phyloP scores from a whole-genome alignment of 176 grass and related monocot genomes.

The Carex myosuroides region DNA sequence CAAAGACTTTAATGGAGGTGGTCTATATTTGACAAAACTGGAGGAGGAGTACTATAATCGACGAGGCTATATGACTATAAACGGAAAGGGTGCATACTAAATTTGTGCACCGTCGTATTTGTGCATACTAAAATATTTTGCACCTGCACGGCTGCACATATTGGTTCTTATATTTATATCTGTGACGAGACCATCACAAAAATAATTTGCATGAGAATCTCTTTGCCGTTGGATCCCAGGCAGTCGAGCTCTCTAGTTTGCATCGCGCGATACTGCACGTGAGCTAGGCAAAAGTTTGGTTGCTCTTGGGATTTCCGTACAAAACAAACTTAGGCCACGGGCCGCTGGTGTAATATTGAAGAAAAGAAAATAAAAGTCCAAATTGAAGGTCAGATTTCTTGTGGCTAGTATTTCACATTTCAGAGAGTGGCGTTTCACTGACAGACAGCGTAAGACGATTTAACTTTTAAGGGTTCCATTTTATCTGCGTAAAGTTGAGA shows the following conservation, averaged over 20 bases:
- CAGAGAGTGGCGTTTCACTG: not conserved
- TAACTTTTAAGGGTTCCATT: not conserved
- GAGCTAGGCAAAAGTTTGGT: not conserved
- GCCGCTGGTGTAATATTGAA: no score
- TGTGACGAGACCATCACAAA: not conserved
- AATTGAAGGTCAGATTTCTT: not conserved
- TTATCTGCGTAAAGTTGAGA: not conserved
- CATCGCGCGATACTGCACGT: not conserved
- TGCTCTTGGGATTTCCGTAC: not conserved
- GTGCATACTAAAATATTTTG: not conserved
- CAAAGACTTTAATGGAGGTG: not conserved
- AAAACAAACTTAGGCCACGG: not conserved
- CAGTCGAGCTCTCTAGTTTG: not conserved
- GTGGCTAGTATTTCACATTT: not conserved
- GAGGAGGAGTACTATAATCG: not conserved
- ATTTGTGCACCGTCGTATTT: not conserved
- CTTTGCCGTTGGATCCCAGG: not conserved
- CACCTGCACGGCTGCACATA: not conserved
- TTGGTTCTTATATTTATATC: not conserved
- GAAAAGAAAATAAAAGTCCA: not conserved
- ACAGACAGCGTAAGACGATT: not conserved
- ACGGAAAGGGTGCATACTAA: not conserved
- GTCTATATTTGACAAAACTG: not conserved
- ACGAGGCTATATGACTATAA: not conserved
- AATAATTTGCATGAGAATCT: not conserved